A percentile compares a stretch with the other conserved stretches of the same genome.
Conservation (phyloP, 805 yeast genomes). For the Candida gorgasii region DNA sequence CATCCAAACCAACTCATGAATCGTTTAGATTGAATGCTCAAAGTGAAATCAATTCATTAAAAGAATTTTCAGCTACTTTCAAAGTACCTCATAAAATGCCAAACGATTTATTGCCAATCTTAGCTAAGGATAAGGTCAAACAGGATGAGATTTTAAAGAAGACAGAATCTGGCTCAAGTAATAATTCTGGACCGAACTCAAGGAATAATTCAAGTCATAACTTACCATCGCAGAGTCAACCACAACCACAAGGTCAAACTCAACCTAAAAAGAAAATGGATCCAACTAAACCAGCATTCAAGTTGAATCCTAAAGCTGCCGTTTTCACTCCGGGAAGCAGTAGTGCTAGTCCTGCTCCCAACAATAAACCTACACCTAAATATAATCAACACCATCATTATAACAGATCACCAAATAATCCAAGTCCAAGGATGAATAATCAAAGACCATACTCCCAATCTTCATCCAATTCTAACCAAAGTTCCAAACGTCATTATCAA, state of each 20-base stretch:
- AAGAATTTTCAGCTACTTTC: constrained; percentile 78
- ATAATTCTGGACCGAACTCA: constrained; percentile 6
- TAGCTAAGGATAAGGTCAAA: constrained; percentile 65
- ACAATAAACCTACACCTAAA: constrained; percentile 3
- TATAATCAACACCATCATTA: constrained; percentile 20
- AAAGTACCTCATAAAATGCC: constrained; percentile 68
- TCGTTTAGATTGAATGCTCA: constrained; percentile 50
- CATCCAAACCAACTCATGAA: constrained; percentile 33
- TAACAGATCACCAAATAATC: constrained; percentile 24
- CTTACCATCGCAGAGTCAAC: constrained; percentile 10
- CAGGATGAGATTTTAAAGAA: constrained; percentile 59
- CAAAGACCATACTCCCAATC: constrained; percentile 33
- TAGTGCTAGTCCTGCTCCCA: constrained; percentile 1
- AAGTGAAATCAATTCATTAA: constrained; percentile 67
- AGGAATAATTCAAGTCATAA: constrained; percentile 10
- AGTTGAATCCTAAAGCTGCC: constrained; percentile 69
- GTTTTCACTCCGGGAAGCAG: constrained; percentile 54
- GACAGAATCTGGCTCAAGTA: constrained; percentile 5
- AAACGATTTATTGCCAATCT: constrained; percentile 64
- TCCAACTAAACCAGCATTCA: constrained; percentile 61
- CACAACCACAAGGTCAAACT: background rate
- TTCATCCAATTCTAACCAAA: constrained; percentile 17
- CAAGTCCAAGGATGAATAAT: constrained; percentile 34
- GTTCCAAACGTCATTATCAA: constrained; percentile 35
- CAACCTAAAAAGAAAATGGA: constrained; percentile 50